phyloP scores from a whole-genome alignment of 225 moss, liverwort and hornwort genomes.

The Thuidium tamariscinum region DNA sequence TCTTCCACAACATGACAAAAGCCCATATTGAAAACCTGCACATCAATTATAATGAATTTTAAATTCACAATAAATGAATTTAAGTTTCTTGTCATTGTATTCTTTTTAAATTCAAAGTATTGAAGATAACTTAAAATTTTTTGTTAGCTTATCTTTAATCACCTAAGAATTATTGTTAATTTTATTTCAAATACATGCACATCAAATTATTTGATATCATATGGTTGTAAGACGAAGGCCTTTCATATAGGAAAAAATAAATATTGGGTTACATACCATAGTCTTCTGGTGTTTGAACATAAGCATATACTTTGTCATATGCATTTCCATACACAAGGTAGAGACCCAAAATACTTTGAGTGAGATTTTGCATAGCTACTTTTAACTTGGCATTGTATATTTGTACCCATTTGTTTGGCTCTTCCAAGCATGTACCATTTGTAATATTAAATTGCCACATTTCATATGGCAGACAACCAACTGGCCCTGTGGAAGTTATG shows the following conservation, averaged over 20 bases:
- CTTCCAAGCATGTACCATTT: conserved; percentile 9
- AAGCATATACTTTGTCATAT: conserved; percentile 36
- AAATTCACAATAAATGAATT: neutral
- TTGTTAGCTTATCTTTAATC: neutral
- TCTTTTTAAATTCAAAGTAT: too few relatives aligned
- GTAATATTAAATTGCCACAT: conserved; percentile 26
- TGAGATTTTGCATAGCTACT: conserved; percentile 1
- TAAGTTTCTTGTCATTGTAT: too few relatives aligned
- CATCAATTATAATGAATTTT: neutral
- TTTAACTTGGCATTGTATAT: conserved; percentile 21
- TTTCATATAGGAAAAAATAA: neutral
- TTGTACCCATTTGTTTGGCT: conserved; percentile 30
- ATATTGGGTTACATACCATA: conserved; percentile 1
- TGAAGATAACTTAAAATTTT: neutral
- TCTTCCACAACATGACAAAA: conserved; percentile 61
- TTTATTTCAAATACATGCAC: too few relatives aligned
- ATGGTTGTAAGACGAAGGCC: neutral
- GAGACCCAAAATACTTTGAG: neutral
- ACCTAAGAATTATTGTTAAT: too few relatives aligned
- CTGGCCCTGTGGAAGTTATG: conserved; percentile 23
- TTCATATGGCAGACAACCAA: conserved; percentile 33
- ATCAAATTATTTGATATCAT: neutral
- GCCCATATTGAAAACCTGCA: conserved; percentile 51
- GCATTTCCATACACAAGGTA: conserved; percentile 39
- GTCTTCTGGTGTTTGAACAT: conserved; percentile 9